Conservation (phyloP, 148 eudicot species). For the Nepenthes gracilis region DNA sequence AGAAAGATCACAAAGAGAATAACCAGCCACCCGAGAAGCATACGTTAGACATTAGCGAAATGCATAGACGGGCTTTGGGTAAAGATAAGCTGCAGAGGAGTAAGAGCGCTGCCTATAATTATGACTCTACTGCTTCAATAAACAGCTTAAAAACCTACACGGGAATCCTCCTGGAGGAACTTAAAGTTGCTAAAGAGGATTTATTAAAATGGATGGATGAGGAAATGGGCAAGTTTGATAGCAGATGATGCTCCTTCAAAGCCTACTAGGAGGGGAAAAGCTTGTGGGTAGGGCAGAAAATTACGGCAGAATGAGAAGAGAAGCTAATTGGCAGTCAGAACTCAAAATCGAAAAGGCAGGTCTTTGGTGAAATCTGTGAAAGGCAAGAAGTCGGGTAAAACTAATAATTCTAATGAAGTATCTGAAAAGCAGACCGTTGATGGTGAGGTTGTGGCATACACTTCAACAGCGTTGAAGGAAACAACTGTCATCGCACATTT, state of each 20-base stretch:
- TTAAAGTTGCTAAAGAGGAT: conserved; percentile 1
- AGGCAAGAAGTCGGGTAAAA: background rate
- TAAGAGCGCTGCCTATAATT: background rate
- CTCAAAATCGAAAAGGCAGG: background rate
- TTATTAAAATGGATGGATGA: conserved; percentile 9
- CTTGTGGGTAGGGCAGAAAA: background rate
- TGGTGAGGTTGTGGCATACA: background rate
- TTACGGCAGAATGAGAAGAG: background rate
- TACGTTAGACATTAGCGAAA: background rate
- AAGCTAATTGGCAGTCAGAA: background rate
- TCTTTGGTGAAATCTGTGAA: background rate
- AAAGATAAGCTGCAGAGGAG: background rate
- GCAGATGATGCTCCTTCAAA: background rate
- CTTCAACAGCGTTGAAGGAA: background rate
- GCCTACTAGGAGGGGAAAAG: conserved; percentile 1
- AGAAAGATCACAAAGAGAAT: background rate
- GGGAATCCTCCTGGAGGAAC: conserved; percentile 1
- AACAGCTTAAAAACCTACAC: conserved; percentile 2
- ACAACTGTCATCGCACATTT: background rate
- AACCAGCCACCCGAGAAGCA: background rate
- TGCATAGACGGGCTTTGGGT: background rate
- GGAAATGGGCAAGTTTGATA: conserved; percentile 1
- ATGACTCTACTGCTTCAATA: background rate
- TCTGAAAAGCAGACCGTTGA: background rate
- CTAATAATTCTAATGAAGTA: background rate